Conservation (phyloP, 2,329 filamentous ascomycete genomes). For the Aspergillus luchuensis region DNA sequence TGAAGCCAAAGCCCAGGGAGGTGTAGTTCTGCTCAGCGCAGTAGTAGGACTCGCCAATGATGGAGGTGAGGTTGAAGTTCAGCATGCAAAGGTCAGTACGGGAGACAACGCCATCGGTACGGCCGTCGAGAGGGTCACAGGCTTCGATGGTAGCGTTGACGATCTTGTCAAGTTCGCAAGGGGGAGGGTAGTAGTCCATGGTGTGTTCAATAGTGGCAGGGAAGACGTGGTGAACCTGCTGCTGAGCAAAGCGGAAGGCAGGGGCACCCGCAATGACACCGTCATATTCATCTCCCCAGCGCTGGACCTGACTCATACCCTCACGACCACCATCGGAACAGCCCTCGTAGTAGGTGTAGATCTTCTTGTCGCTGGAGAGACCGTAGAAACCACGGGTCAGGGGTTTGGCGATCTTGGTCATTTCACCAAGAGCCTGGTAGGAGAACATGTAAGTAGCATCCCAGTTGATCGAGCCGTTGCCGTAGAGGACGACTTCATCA, state of each 20-base stretch:
- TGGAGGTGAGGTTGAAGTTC: constrained; percentile 49
- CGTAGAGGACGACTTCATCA: constrained; percentile 42
- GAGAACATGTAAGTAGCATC: constrained; percentile 38
- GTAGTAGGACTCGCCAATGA: constrained; percentile 52
- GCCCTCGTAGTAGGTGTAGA: constrained; percentile 55
- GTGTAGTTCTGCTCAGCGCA: constrained; percentile 39
- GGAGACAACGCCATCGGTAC: constrained; percentile 56
- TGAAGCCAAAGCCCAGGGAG: constrained; percentile 33
- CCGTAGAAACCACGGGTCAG: constrained; percentile 48
- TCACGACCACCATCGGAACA: constrained; percentile 59
- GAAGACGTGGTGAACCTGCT: constrained; percentile 49
- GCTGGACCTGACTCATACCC: constrained; percentile 56
- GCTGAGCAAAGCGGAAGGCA: constrained; percentile 48
- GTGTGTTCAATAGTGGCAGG: constrained; percentile 43
- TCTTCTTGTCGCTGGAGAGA: constrained; percentile 24
- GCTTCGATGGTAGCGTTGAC: constrained; percentile 57
- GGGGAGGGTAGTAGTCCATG: constrained; percentile 46
- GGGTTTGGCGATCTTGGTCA: constrained; percentile 51
- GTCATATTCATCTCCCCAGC: constrained; percentile 52
- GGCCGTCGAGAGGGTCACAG: constrained; percentile 60
- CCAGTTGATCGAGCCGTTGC: constrained; percentile 51
- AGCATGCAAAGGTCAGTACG: constrained; percentile 52
- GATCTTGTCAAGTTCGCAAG: constrained; percentile 37
- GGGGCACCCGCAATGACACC: constrained; percentile 51
- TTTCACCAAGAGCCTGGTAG: constrained; percentile 56